Evolutionary conservation across 2,329 filamentous ascomycete genomes (phyloP).

Genomic region (Colletotrichum higginsianum): DNA sequence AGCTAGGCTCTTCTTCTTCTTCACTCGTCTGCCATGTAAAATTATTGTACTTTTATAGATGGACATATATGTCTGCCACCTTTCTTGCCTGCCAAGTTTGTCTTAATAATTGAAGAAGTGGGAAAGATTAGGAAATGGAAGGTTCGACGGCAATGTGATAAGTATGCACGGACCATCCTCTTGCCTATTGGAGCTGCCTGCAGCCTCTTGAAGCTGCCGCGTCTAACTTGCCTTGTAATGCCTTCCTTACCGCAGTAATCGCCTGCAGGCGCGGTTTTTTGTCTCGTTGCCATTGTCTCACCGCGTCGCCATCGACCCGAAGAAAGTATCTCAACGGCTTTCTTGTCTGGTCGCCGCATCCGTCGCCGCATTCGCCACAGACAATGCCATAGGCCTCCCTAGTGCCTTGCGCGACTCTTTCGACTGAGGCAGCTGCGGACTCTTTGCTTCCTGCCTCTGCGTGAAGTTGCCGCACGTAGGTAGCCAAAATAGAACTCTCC

Average conservation of each 20-base stretch:
- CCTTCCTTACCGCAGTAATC: neutral
- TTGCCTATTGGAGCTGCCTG: neutral
- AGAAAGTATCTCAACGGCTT: slow-evolving; percentile 29
- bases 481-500: slow-evolving; percentile 29
- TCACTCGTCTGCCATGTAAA: too few relatives aligned
- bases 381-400: slow-evolving; percentile 30
- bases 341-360: slow-evolving; percentile 15
- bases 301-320: slow-evolving; percentile 20
- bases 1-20: neutral
- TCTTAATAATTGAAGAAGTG: neutral
- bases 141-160: neutral
- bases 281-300: slow-evolving; percentile 24
- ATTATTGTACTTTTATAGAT: neutral
- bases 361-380: slow-evolving; percentile 7
- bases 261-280: slow-evolving; percentile 18
- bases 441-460: slow-evolving; percentile 26
- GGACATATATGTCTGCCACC: neutral
- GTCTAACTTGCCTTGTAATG: neutral
- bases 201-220: neutral
- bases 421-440: neutral
- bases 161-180: neutral
- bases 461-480: slow-evolving; percentile 12
- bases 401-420: neutral
- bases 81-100: neutral
- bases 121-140: neutral